Evolutionary conservation across 2,329 filamentous ascomycete species (phyloP), one percentile per base, ranked within the genome.

Genomic region (Nigrospora osmanthi): DNA sequence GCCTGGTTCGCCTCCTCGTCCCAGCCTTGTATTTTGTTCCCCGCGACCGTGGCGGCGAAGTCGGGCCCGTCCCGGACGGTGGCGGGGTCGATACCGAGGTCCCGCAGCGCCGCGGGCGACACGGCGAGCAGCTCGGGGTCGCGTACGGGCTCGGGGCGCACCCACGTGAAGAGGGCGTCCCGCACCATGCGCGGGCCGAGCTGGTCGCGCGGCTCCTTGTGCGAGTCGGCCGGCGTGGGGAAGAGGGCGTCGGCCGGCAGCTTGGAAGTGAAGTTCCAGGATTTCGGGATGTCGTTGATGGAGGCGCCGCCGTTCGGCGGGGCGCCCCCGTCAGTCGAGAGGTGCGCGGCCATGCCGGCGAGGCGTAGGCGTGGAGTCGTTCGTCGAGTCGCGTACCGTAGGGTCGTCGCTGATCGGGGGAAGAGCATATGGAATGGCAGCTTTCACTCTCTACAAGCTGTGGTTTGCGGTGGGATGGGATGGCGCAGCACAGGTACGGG

Each of bases 141-240:
- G 50, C 82, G 72, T 23, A 82, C 76, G 16, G 73, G 66, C 56
- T 91, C 85, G 0, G 93, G 93, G 4, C 89, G 81, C 16, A 98
- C 89, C 73, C 84, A 98, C 10, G 90, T 95, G 67, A 87, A 98
- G 42, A 91, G 68, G 4, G 93, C 91, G 47, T 83, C 80, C 60
- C 84, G 88, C 35, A 98, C 93, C 62, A 89, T 75, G 40, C 90
- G 85, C 14, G 93, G 91, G 1, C 78, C 76, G 40, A 97, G 83
- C 33, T 83, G 70, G 46, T 85, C 76, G 56, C 91, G 81, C 1
- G 89, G 84, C 1, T 88, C 89, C 54, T 80, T 77, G 64, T 97
- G 88, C 1, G 91, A 96, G 47, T 77, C 76, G 49, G 81, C 76
- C 0, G 93, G 89, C 0, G 89, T 94, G 14, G 89, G 83, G 60